Percentiles rank a stretch among this genome's conserved stretches.
Conservation (phyloP, 306 rosid species). For the Trichosanthes truncata region DNA sequence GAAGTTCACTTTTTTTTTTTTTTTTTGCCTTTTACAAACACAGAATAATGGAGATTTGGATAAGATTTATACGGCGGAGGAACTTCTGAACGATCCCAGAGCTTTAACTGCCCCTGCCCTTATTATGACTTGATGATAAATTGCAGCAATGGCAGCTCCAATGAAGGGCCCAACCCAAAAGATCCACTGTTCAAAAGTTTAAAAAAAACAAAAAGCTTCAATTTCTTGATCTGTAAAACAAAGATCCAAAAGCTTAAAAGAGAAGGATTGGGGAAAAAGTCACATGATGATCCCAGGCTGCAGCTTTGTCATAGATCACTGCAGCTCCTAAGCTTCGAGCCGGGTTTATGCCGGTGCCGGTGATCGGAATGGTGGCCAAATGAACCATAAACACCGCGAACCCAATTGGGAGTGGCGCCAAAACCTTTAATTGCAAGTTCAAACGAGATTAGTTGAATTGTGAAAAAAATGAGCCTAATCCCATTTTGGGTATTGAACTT, state of each 20-base stretch:
- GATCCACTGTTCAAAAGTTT: constrained; percentile 17
- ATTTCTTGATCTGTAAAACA: neutral
- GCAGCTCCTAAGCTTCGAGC: constrained; percentile 26
- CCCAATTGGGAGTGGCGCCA: constrained; percentile 29
- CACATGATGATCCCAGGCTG: constrained; percentile 20
- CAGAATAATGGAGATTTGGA: neutral
- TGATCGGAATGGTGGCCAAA: constrained; percentile 25
- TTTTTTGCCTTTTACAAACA: neutral
- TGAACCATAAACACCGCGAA: constrained; percentile 25
- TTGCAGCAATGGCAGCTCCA: constrained; percentile 20
- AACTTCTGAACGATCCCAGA: constrained; percentile 2
- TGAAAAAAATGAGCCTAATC: neutral
- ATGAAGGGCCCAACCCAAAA: constrained; percentile 24
- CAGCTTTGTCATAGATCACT: constrained; percentile 8
- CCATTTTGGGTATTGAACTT: neutral
- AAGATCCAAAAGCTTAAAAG: neutral
- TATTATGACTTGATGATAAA: constrained; percentile 2
- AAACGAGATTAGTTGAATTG: neutral
- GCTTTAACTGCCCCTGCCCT: constrained; percentile 16
- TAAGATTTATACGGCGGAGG: neutral
- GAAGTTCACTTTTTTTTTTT: neutral
- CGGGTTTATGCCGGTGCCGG: constrained; percentile 28
- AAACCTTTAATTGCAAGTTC: constrained; percentile 1
- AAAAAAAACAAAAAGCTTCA: neutral
- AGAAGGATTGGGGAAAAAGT: neutral